These are phyloP conservation scores for Xanthoconium purpureum DNA, from an alignment of 768 basidiomycete genomes.

Conservation along the genomic window DNA sequence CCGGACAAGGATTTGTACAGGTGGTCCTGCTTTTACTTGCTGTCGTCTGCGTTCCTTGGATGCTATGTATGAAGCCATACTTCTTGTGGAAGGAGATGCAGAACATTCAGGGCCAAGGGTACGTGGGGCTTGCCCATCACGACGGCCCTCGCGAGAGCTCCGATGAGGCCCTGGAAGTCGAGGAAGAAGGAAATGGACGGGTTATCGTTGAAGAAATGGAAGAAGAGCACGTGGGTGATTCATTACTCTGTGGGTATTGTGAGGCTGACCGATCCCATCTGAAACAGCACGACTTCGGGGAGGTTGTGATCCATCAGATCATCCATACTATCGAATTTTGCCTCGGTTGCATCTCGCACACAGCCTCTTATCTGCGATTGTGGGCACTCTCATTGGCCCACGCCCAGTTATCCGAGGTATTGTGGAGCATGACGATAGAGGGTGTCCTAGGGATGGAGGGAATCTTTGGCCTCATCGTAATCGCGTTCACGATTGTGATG, in stretches of 20 bases:
- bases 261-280: conserved; percentile 27
- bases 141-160: conserved; percentile 54
- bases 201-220: conserved; percentile 70
- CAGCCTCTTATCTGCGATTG: conserved; percentile 87
- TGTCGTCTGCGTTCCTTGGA: conserved; percentile 88
- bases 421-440: conserved; percentile 86
- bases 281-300: conserved; percentile 90
- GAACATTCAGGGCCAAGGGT: conserved; percentile 79
- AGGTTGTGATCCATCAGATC: conserved; percentile 93
- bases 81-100: conserved; percentile 87
- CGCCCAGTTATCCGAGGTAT: conserved; percentile 92
- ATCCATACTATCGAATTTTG: conserved; percentile 99
- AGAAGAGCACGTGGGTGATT: conserved; percentile 62
- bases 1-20: conserved; percentile 86
- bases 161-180: conserved; percentile 66
- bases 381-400: conserved; percentile 99
- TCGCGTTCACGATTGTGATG: conserved; percentile 51
- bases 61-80: conserved; percentile 91
- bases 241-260: conserved; percentile 7
- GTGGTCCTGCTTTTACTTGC: conserved; percentile 75
- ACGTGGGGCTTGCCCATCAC: conserved; percentile 62
- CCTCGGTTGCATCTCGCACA: conserved; percentile 97
- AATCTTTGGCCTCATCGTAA: conserved; percentile 54
- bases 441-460: conserved; percentile 58
- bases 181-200: conserved; percentile 77